Percentiles rank a stretch among this genome's conserved stretches.
Evolutionary conservation across 1,284 basidiomycete genomes (phyloP).

Genomic region (Phylloboletellus chloephorus): DNA sequence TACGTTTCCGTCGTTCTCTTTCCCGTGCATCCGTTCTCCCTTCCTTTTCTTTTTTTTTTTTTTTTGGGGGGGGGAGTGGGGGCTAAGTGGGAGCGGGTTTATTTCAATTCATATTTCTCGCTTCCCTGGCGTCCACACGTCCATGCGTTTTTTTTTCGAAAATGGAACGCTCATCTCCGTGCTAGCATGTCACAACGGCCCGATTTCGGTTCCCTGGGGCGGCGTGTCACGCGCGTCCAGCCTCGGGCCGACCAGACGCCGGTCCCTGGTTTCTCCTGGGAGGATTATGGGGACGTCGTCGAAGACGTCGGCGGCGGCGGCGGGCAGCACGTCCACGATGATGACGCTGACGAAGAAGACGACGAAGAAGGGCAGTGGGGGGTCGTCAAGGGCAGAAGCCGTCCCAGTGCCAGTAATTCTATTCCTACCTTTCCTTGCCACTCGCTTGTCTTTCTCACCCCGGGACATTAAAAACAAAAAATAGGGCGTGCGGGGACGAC

Average conservation of each 20-base stretch:
- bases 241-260: constrained; percentile 52
- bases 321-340: constrained; percentile 43
- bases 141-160: background rate
- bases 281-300: constrained; percentile 66
- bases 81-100: too few relatives aligned
- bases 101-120: background rate
- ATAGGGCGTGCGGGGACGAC: constrained; percentile 14
- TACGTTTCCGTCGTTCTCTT: constrained; percentile 10
- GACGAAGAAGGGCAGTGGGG: constrained; percentile 68
- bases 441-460: background rate
- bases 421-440: background rate
- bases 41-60: background rate
- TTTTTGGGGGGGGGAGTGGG: too few relatives aligned
- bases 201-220: constrained; percentile 48
- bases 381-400: constrained; percentile 55
- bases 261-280: constrained; percentile 64
- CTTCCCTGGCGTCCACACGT: background rate
- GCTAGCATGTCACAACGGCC: constrained; percentile 58
- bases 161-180: constrained; percentile 6
- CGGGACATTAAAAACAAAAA: background rate
- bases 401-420: constrained; percentile 46
- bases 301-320: too few relatives aligned
- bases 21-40: background rate
- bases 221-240: constrained; percentile 60
- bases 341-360: constrained; percentile 44